Base-by-base conservation (phyloP, 768 basidiomycete genomes). In the Chiua virens region DNA sequence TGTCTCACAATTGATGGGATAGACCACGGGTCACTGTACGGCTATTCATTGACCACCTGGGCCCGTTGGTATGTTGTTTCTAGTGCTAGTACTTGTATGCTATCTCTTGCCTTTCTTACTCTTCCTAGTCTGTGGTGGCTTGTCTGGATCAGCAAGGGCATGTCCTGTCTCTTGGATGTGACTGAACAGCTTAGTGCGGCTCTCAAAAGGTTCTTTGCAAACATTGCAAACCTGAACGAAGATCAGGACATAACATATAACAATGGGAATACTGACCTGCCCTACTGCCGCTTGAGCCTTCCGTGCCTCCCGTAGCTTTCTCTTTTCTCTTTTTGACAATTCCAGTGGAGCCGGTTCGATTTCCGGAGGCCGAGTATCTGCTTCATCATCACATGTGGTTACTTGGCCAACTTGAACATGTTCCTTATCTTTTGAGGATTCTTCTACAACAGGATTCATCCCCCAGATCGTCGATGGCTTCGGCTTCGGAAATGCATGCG, bases 1-100 rank as follows among this genome's bases (percentile, higher is more conserved):
- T 67, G 81, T 90, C 32, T 91, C 92, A 5, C 92, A 94, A 55
- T 73, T 95, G 37, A 96, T 98, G 94, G 94, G 94, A 47, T 94
- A 66, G 57, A 39, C 35, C 20, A 36, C 38, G 23, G 30, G 22
- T 9, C 22, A 38, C n/a, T 47, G 34, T 28, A 51, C 21, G 21
- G 17, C 15, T 22, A 28, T 36, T n/a, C 48, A 49, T 52, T 21
- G n/a, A 40, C 36, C 27, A 38, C 25, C 34, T 32, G 42, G 28
- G 28, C 36, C 40, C 15, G 40, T 37, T 47, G 50, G 52, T 54
- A 54, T 53, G 45, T 53, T 13, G 8, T 47, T 42, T 42, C 28
- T 50, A 40, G 42, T 58, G 13, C 30, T 40, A 43, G 47, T 34
- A 21, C n/a, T 14, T 42, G 21, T 57, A 45, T 38, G 36, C 55